Percentiles rank a stretch among this genome's conserved stretches.
phyloP scores from a whole-genome alignment of 148 eudicot genomes.

The Cornus kousa region DNA sequence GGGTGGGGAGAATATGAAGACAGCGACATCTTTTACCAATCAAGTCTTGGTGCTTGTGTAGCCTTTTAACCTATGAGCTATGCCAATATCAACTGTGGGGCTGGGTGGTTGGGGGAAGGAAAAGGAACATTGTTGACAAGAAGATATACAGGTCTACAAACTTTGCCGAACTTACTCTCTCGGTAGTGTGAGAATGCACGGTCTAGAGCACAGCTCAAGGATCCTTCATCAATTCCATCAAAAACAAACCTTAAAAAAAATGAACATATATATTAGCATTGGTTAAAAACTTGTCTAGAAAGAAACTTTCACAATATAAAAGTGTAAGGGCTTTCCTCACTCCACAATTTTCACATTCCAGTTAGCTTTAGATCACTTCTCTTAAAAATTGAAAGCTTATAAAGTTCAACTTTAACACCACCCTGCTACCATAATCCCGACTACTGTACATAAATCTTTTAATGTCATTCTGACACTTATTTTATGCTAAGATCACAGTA shows the following conservation, averaged over 20 bases:
- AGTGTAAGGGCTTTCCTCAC: not conserved
- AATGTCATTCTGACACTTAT: not conserved
- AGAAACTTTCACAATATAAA: not conserved
- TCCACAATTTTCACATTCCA: not conserved
- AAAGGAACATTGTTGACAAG: not conserved
- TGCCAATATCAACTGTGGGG: not conserved
- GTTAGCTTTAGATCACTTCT: not conserved
- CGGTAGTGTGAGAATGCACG: conserved; percentile 63
- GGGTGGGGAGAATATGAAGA: not conserved
- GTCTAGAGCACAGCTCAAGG: conserved; percentile 57
- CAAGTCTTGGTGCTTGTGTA: not conserved
- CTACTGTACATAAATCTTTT: not conserved
- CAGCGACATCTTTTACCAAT: not conserved
- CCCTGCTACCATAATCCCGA: not conserved
- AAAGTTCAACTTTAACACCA: not conserved
- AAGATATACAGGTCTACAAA: not conserved
- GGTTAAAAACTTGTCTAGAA: not conserved
- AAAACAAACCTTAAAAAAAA: conserved; percentile 61
- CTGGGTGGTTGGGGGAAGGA: not conserved
- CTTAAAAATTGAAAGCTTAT: not conserved
- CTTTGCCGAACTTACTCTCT: conserved; percentile 51
- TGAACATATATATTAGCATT: conserved; percentile 3
- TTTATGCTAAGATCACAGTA: no score
- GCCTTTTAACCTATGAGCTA: not conserved
- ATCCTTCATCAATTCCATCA: conserved; percentile 86